Percentiles rank a stretch among this genome's conserved stretches.
These are phyloP conservation scores for Diplotaxis tenuifolia DNA, from an alignment of 345 rosid genomes.

Conservation along the genomic window DNA sequence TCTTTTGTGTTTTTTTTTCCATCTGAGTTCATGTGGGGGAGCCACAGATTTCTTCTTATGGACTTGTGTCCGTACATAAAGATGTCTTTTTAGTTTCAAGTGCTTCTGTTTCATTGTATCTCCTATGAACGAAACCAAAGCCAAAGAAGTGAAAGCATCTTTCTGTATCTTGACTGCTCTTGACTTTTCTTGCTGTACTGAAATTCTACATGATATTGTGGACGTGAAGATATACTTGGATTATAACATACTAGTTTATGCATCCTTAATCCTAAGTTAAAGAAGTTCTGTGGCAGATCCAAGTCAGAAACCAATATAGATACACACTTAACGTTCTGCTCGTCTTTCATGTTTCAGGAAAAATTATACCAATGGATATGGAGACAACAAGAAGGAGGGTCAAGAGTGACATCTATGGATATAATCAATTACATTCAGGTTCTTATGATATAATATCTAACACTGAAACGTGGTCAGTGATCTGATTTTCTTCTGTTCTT, in stretches of 20 bases:
- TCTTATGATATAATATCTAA: conserved; percentile 9
- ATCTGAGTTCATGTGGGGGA: background rate
- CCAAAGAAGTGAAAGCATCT: background rate
- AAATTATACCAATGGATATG: conserved; percentile 82
- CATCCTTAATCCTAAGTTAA: background rate
- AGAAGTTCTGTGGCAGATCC: no score
- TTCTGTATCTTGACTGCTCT: background rate
- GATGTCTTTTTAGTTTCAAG: background rate
- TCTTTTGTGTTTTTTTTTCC: background rate
- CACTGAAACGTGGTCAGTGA: background rate
- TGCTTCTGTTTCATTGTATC: background rate
- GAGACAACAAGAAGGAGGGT: conserved; percentile 84
- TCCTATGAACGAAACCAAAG: conserved; percentile 3
- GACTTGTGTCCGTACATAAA: background rate
- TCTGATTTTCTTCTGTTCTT: conserved; percentile 8
- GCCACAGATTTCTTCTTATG: background rate
- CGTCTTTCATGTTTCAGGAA: conserved; percentile 50
- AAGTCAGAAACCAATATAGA: background rate
- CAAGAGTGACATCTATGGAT: conserved; percentile 67
- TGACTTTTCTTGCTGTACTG: no score
- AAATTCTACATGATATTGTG: no score
- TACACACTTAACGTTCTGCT: background rate
- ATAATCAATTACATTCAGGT: conserved; percentile 74
- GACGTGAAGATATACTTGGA: no score
- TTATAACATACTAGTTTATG: no score